A percentile compares a stretch with the other conserved stretches of the same genome.
Evolutionary conservation across 306 rosid genomes (phyloP).

Genomic region (Cucumis melo): DNA sequence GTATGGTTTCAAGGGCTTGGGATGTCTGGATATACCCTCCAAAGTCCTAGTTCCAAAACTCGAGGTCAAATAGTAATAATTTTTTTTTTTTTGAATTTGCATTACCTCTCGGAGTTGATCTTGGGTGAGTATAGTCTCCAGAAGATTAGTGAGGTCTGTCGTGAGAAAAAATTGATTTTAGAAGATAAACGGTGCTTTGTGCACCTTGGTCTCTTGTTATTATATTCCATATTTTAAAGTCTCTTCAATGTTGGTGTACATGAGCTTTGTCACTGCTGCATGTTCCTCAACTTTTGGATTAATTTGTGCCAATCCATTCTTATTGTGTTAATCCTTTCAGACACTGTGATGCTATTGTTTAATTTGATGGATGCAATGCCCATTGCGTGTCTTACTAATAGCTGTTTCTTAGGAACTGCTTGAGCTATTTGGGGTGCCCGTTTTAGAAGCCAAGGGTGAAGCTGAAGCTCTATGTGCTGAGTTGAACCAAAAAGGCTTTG

Average conservation of each 20-base stretch:
- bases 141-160: background rate
- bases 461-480: constrained; percentile 92
- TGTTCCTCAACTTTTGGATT: background rate
- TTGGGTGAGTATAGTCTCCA: background rate
- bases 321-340: background rate
- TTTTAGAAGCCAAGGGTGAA: constrained; percentile 79
- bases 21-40: background rate
- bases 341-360: background rate
- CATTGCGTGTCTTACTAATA: constrained; percentile 12
- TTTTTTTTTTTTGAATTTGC: background rate
- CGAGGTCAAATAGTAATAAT: background rate
- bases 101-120: background rate
- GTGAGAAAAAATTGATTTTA: background rate
- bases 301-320: background rate
- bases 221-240: background rate
- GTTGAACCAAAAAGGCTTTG: constrained; percentile 57
- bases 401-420: constrained; percentile 50
- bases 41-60: background rate
- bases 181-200: background rate
- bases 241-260: background rate
- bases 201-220: background rate
- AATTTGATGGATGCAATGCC: constrained; percentile 14
- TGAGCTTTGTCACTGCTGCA: background rate
- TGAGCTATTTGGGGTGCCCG: constrained; percentile 83
- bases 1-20: background rate